Percentiles rank a stretch among this genome's conserved stretches.
Evolutionary conservation across 2,329 filamentous ascomycete species (phyloP).

Genomic region (Fonsecaea multimorphosa): DNA sequence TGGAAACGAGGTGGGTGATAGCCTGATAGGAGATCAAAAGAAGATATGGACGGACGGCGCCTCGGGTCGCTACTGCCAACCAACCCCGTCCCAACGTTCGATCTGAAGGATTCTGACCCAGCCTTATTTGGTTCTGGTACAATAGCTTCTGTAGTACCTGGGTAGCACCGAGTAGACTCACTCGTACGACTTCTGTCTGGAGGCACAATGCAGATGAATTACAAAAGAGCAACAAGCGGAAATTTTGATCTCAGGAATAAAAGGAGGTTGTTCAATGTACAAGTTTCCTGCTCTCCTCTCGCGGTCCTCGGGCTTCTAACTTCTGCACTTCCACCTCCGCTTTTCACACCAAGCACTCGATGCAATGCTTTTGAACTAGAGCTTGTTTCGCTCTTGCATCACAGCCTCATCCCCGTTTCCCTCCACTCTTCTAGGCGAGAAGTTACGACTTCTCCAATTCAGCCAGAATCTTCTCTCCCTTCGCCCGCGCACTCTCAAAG

Average conservation of each 20-base stretch:
- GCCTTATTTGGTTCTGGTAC: not conserved
- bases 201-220: not conserved
- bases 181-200: too few species aligned
- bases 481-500: slow-evolving; percentile 86
- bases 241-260: slow-evolving; percentile 19
- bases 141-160: too few species aligned
- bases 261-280: slow-evolving; percentile 24
- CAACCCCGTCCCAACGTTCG: not conserved
- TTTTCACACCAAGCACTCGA: not conserved
- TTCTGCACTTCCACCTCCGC: not conserved
- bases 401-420: not conserved
- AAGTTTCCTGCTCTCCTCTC: slow-evolving; percentile 12
- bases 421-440: slow-evolving; percentile 17
- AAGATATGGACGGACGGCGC: not conserved
- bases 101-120: not conserved
- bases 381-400: not conserved
- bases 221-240: slow-evolving; percentile 3
- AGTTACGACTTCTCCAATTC: slow-evolving; percentile 74
- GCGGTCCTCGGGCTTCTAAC: slow-evolving; percentile 9
- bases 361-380: not conserved
- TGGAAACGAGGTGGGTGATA: too few species aligned
- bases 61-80: not conserved
- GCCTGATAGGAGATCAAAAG: not conserved
- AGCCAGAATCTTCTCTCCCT: slow-evolving; percentile 99
- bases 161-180: too few species aligned